Conservation (phyloP, 78 protist species). For the Salpingoeca rosetta region DNA sequence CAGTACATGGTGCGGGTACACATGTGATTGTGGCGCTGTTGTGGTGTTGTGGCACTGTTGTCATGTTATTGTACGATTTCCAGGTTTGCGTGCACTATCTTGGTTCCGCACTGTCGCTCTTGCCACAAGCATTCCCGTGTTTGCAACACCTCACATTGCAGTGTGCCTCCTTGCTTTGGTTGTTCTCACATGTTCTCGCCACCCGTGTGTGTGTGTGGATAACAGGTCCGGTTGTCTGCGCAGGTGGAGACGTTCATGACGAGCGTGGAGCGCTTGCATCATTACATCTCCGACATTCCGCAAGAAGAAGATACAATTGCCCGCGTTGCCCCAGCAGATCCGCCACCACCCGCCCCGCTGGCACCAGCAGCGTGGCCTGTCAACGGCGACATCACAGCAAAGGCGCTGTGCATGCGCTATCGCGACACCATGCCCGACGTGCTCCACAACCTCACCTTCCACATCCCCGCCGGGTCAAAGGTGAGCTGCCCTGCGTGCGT, state of each 20-base stretch:
- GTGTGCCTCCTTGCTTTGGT: not conserved
- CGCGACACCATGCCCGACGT: not conserved
- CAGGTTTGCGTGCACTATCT: too few species aligned
- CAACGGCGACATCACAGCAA: not conserved
- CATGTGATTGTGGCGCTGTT: not conserved
- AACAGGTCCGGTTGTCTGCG: not conserved
- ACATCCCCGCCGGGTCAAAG: too few species aligned
- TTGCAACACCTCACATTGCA: not conserved
- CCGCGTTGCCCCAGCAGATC: too few species aligned
- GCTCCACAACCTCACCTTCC: not conserved
- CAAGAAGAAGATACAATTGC: too few species aligned
- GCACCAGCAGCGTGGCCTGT: constrained; percentile 10
- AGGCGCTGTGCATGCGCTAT: constrained; percentile 4
- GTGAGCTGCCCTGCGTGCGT: too few species aligned
- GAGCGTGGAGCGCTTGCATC: constrained; percentile 43
- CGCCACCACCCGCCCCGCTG: too few species aligned
- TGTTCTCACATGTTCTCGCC: not conserved
- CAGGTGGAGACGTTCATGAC: constrained; percentile 31
- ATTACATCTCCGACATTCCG: constrained; percentile 14
- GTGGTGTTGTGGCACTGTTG: too few species aligned
- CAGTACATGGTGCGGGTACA: constrained; percentile 4
- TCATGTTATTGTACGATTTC: too few species aligned
- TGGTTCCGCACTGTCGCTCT: too few species aligned
- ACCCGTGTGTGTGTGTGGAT: not conserved
- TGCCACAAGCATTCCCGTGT: not conserved